Base-by-base conservation (phyloP, 208 protist genomes). In the Leishmania braziliensis region DNA sequence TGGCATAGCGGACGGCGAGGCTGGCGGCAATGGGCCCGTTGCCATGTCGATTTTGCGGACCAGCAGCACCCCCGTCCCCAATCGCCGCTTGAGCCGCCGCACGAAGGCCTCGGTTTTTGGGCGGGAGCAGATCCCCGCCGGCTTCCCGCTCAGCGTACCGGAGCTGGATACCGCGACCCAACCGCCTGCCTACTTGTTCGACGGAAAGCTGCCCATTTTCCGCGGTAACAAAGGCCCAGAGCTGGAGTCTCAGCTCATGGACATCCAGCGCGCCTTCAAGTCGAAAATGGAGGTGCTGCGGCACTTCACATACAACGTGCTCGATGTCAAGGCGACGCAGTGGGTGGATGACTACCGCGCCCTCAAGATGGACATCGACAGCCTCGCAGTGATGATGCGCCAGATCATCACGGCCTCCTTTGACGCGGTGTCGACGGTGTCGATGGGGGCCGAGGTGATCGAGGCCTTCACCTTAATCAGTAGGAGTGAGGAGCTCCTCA, bases 261-360 rank as follows among this genome's bases (percentile, higher is more conserved):
- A 99, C 77, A 99, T 99, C 80, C 98, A 99, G 92, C 92, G 91
- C 39, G 88, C 93, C 77, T 99, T 99, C 85, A 95, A 98, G 80
- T 77, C 89, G 14, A 97, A 98, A 88, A 97, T 99, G 87, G 90
- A 95, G 70, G 84, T 91, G 75, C 91, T 99, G 50, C 92, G 93
- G 18, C 84, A 92, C 73, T 89, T 99, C 60, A 90, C 97, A 53
- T 99, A 99, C 84, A 91, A 98, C 85, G 98, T 99, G 78, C 93
- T 99, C 66, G 98, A 99, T 82, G 98, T 99, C 54, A 99, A 99
- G 89, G 92, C 96, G 14, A 99, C 98, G 43, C 84, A 93, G 76
- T 99, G 98, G 98, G 96, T 99, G 62, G 98, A 99, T 85, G 98
- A 99, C 88, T 99, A 98, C 92, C 96, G 96, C 75, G 85, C 91